A percentile compares a stretch with the other conserved stretches of the same genome.
phyloP scores from a whole-genome alignment of 1,139 yeast genomes.

The Suhomyces choctaworum region DNA sequence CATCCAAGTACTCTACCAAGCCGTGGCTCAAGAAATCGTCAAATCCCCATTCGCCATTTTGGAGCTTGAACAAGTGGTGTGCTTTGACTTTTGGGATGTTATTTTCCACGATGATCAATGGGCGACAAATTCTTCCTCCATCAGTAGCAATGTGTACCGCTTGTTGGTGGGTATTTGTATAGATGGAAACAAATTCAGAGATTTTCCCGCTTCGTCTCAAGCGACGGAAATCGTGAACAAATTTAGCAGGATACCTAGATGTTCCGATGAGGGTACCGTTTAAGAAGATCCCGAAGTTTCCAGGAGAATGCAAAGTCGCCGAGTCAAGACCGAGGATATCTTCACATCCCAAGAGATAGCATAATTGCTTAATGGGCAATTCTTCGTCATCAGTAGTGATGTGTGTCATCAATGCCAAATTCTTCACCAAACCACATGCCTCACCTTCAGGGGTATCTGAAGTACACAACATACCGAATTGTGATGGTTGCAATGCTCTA shows the following conservation, averaged over 20 bases:
- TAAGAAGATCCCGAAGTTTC: constrained; percentile 80
- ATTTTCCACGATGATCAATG: constrained; percentile 80
- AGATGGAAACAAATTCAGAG: constrained; percentile 88
- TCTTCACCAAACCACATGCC: constrained; percentile 98
- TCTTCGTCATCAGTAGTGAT: constrained; percentile 98
- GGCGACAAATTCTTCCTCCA: constrained; percentile 98
- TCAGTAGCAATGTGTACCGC: constrained; percentile 98
- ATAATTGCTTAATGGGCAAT: constrained; percentile 74
- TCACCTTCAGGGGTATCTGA: constrained; percentile 99
- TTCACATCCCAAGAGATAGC: constrained; percentile 87
- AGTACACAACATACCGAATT: constrained; percentile 98
- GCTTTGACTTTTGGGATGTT: constrained; percentile 71
- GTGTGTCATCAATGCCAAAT: constrained; percentile 96
- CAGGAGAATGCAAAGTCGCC: constrained; percentile 71
- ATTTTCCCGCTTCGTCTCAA: constrained; percentile 84
- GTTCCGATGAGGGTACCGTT: constrained; percentile 95
- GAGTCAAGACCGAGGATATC: constrained; percentile 80
- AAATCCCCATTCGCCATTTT: constrained; percentile 73
- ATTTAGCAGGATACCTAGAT: constrained; percentile 79
- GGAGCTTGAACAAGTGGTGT: constrained; percentile 61
- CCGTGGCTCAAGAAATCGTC: constrained; percentile 89
- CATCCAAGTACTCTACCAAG: constrained; percentile 92
- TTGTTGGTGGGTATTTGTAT: constrained; percentile 82
- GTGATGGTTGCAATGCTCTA: constrained; percentile 98
- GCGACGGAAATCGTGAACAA: constrained; percentile 74